Percentiles rank a stretch among this genome's conserved stretches.
phyloP scores from a whole-genome alignment of 2,329 filamentous ascomycete species.

The Alternaria triticina region DNA sequence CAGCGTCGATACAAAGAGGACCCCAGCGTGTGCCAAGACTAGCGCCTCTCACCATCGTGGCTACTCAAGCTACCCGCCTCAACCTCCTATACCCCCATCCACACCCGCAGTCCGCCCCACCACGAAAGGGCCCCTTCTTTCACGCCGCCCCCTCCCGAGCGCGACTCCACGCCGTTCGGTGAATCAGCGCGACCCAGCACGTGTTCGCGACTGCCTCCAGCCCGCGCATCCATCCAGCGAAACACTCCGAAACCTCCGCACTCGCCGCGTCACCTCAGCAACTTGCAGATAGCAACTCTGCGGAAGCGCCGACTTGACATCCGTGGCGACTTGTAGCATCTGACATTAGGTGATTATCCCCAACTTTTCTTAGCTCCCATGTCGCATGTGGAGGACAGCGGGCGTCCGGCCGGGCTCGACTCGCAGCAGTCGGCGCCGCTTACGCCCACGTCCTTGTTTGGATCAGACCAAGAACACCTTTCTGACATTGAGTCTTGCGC shows the following conservation, averaged over 20 bases:
- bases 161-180: constrained; percentile 30
- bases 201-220: constrained; percentile 23
- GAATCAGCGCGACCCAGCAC: constrained; percentile 31
- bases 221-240: constrained; percentile 25
- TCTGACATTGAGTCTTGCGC: constrained; percentile 43
- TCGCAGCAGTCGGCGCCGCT: constrained; percentile 24
- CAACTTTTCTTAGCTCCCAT: constrained; percentile 29
- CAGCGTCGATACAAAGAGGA: constrained; percentile 14
- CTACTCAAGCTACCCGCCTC: constrained; percentile 12
- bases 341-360: constrained; percentile 50
- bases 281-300: constrained; percentile 45
- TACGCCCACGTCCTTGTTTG: constrained; percentile 14
- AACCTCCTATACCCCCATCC: constrained; percentile 35
- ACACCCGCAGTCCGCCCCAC: constrained; percentile 38
- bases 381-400: constrained; percentile 32
- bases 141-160: constrained; percentile 32
- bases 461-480: constrained; percentile 35
- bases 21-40: constrained; percentile 24
- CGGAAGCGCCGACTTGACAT: constrained; percentile 49
- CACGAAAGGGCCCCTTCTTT: constrained; percentile 34
- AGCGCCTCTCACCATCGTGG: constrained; percentile 24
- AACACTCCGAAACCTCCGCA: constrained; percentile 38
- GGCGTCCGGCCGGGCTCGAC: constrained; percentile 25
- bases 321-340: constrained; percentile 49
- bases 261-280: constrained; percentile 41